Conservation (phyloP, 2,329 filamentous ascomycete genomes). For the Leptographium procerum region DNA sequence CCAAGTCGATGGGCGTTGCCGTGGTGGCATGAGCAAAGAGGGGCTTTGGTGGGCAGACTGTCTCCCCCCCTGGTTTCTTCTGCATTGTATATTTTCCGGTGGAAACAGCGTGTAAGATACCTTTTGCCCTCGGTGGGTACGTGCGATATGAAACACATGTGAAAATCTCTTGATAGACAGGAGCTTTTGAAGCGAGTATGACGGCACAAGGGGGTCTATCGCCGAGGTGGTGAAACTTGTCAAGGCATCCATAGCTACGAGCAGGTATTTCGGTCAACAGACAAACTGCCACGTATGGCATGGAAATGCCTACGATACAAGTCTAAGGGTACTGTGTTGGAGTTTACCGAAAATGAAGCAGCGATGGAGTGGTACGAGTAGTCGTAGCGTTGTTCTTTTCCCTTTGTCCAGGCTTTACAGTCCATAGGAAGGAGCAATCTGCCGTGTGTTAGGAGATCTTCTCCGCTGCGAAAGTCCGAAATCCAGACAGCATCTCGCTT, state of each 20-base stretch:
- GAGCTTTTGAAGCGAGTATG: neutral
- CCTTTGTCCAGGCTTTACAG: neutral
- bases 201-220: neutral
- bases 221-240: too few species aligned
- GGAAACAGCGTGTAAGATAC: neutral
- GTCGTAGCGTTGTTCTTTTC: neutral
- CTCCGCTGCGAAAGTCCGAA: neutral
- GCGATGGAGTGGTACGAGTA: neutral
- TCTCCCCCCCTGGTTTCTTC: neutral
- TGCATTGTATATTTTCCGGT: neutral
- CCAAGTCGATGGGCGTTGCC: slow-evolving; percentile 62
- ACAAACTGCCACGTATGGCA: neutral
- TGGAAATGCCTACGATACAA: neutral
- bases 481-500: neutral
- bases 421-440: neutral
- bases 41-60: neutral
- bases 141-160: neutral
- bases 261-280: neutral
- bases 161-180: neutral
- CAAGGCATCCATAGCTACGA: too few species aligned
- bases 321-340: too few species aligned
- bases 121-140: neutral
- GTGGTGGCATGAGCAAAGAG: slow-evolving; percentile 45
- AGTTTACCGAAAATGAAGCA: neutral
- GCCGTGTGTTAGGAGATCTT: neutral